Base-by-base conservation (phyloP, 2,329 filamentous ascomycete species). In the Huntiella savannae region DNA sequence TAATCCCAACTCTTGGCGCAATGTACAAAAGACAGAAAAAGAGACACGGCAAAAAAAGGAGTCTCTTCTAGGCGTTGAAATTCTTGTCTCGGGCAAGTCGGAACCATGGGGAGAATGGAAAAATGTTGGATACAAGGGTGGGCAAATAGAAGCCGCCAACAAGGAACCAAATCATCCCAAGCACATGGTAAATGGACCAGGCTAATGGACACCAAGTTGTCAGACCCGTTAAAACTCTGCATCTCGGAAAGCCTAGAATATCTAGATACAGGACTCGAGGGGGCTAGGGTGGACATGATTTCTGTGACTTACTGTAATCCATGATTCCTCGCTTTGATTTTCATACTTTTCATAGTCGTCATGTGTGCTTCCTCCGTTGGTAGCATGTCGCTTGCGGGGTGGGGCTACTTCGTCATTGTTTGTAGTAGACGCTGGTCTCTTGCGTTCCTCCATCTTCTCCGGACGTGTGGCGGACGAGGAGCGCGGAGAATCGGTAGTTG, bases 371-470 rank as follows among this genome's bases (percentile, higher is more conserved):
- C 65, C 70, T 52, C 86, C 86, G 69, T 94, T 95, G 54, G 88
- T 73, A 47, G 85, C 83, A 62, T 93, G 82, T 64, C 86, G 81
- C 71, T 96, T 98, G 59, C 78, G 82, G 16, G 88, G 87, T 54
- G 88, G 88, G 54, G 82, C 82, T 58, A 83, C 69, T 55, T 95
- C 85, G 62, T 91, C 83, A 58, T 75, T 68, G 60, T 80, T 82
- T 64, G 75, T 73, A 8, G 43, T 45, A 19, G 47, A 49, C 60
- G 86, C 83, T 60, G 86, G 82, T 75, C 91, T 79, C 75, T 98
- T 98, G 75, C 91, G 85, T 71, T 96, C 91, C 74, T 98, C 91
- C 88, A 96, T 98, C 47, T 51, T 52, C 39, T 52, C 51, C 49
- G 51, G 49, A 75, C 91, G 94, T 70, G 77, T 70, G 67, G 83